A percentile compares a stretch with the other conserved stretches of the same genome.
Conservation (phyloP, 257 asterid genomes). For the Nicotiana tabacum region DNA sequence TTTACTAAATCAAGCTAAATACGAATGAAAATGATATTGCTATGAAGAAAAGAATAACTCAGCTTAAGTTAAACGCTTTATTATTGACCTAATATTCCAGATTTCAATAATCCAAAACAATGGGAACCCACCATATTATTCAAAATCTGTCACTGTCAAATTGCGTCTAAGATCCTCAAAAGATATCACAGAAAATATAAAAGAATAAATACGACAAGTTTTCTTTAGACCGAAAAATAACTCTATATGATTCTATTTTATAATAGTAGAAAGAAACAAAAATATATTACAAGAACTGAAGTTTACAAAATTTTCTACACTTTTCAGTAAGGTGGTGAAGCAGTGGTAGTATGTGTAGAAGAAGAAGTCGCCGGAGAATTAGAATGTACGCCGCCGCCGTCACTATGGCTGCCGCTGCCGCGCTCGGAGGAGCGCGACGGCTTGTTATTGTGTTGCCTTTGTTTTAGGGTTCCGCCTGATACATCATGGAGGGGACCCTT, state of each 20-base stretch:
- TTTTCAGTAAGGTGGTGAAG: slow-evolving; percentile 27
- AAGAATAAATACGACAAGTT: neutral
- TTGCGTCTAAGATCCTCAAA: slow-evolving; percentile 6
- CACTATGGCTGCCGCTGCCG: slow-evolving; percentile 19
- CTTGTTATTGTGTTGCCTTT: slow-evolving; percentile 9
- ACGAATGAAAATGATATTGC: neutral
- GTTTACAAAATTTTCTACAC: slow-evolving; percentile 25
- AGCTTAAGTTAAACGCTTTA: neutral
- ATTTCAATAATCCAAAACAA: neutral
- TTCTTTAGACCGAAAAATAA: neutral
- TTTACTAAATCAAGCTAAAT: neutral
- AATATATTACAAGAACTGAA: neutral
- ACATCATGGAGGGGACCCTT: slow-evolving; percentile 32
- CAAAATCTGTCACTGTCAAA: slow-evolving; percentile 4
- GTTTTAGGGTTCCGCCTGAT: slow-evolving; percentile 16
- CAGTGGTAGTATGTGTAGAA: slow-evolving; percentile 40
- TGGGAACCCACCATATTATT: neutral
- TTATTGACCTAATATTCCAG: neutral
- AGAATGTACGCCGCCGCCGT: slow-evolving; percentile 23
- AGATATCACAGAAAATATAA: neutral
- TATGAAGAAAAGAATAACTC: neutral
- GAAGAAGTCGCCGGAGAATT: slow-evolving; percentile 45
- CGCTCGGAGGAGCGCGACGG: slow-evolving; percentile 9
- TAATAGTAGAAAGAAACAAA: neutral
- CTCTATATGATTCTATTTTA: neutral